Percentiles rank a stretch among this genome's conserved stretches.
phyloP scores from a whole-genome alignment of 2,329 filamentous ascomycete genomes.

The Seiridium cupressi region DNA sequence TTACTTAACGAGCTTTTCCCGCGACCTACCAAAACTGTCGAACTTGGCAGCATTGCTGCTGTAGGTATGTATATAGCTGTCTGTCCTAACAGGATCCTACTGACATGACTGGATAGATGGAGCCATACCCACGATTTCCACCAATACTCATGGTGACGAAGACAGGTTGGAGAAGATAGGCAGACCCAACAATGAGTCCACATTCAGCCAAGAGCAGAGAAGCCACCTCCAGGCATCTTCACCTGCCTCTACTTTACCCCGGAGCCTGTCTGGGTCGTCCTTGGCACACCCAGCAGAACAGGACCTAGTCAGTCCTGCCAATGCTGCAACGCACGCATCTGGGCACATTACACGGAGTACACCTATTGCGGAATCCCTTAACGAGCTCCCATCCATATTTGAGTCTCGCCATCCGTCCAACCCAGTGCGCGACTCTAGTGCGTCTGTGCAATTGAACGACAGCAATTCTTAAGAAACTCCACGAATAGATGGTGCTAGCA shows the following conservation, averaged over 20 bases:
- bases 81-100: background rate
- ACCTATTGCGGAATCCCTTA: background rate
- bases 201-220: background rate
- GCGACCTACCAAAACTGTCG: background rate
- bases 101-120: background rate
- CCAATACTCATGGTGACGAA: background rate
- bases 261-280: no score
- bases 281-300: no score
- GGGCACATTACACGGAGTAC: background rate
- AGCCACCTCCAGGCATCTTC: no score
- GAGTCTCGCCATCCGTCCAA: background rate
- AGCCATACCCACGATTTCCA: background rate
- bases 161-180: background rate
- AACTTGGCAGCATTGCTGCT: background rate
- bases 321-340: background rate
- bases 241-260: no score
- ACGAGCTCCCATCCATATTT: background rate
- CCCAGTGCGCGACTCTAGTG: background rate
- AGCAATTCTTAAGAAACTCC: background rate
- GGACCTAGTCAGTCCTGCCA: background rate
- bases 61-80: background rate
- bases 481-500: background rate
- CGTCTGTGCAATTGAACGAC: background rate
- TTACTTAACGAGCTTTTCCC: background rate
- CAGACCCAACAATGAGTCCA: background rate